Evolutionary conservation across 2,329 filamentous ascomycete species (phyloP).

Genomic region (Aspergillus brunneoviolaceus): DNA sequence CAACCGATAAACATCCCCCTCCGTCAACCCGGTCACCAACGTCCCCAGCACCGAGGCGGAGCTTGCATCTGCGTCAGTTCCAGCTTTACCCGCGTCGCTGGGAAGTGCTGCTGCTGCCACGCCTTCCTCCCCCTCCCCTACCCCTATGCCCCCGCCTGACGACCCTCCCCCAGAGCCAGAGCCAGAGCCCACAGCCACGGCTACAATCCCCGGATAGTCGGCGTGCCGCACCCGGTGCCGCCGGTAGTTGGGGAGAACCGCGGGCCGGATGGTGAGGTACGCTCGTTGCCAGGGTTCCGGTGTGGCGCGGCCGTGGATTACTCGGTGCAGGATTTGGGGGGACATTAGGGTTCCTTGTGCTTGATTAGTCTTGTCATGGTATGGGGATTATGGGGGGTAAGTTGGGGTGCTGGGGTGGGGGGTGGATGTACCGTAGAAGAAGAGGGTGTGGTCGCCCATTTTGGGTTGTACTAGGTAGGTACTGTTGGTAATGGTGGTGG

Average conservation of each 20-base stretch:
- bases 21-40: conserved; percentile 74
- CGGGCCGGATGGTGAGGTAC: conserved; percentile 67
- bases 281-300: conserved; percentile 52
- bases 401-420: not conserved
- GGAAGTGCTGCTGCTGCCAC: too few relatives aligned
- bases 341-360: conserved; percentile 67
- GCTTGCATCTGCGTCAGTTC: too few relatives aligned
- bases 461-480: not conserved
- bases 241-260: conserved; percentile 70
- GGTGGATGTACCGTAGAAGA: conserved; percentile 59
- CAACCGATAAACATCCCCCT: conserved; percentile 70
- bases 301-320: conserved; percentile 66
- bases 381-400: not conserved
- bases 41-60: conserved; percentile 66
- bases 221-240: conserved; percentile 67
- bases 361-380: not conserved
- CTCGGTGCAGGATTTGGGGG: conserved; percentile 79
- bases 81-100: too few relatives aligned
- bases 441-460: conserved; percentile 55
- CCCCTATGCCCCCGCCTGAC: too few relatives aligned
- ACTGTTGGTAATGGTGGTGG: too few relatives aligned
- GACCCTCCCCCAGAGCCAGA: too few relatives aligned
- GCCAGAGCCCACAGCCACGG: too few relatives aligned
- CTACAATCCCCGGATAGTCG: conserved; percentile 80
- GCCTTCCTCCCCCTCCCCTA: too few relatives aligned